Evolutionary conservation across 768 basidiomycete species (phyloP).

Genomic region (Lactarius tabidus): DNA sequence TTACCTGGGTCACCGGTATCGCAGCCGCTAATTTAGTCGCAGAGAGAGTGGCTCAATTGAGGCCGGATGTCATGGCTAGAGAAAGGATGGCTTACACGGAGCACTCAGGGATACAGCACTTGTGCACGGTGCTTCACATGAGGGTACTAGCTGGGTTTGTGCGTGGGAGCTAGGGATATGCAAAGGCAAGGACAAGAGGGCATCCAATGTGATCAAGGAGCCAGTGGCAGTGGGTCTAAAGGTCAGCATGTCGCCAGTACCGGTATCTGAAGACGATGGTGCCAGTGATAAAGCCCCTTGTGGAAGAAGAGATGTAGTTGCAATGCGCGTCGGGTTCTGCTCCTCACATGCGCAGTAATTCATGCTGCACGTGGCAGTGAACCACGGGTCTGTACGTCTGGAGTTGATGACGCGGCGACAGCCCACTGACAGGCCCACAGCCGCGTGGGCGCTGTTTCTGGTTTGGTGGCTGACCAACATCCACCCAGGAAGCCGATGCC

Average conservation of each 20-base stretch:
- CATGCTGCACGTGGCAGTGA: neutral
- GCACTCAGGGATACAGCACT: neutral
- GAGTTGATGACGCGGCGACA: neutral
- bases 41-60: neutral
- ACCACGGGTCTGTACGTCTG: neutral
- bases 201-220: neutral
- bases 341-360: neutral
- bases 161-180: neutral
- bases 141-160: neutral
- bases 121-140: neutral
- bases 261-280: neutral
- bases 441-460: neutral
- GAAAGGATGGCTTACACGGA: neutral
- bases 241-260: neutral
- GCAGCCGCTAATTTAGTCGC: neutral
- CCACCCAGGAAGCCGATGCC: neutral
- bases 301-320: neutral
- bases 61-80: neutral
- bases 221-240: neutral
- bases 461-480: neutral
- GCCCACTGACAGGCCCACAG: too few species aligned
- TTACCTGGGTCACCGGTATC: neutral
- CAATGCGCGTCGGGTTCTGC: neutral
- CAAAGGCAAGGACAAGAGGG: neutral
- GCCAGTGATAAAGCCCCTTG: neutral